Conservation (phyloP, 192 early-diverging fungal genomes). For the Rhizophagus clarus region DNA sequence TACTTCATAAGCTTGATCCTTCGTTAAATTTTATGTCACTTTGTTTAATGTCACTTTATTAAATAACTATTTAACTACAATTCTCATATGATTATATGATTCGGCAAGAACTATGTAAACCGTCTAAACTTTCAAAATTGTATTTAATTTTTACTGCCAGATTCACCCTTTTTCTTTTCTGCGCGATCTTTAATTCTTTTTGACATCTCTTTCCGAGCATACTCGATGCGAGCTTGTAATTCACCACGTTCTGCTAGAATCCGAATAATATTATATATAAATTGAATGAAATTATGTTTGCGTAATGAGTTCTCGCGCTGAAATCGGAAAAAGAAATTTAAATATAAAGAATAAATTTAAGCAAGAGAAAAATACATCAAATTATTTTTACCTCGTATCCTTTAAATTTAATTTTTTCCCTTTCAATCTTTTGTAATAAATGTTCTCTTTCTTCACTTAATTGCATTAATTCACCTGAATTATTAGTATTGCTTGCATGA, state of each 20-base stretch:
- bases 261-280: constrained; percentile 64
- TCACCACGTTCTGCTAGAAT: constrained; percentile 21
- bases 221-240: constrained; percentile 8
- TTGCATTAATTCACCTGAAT: constrained; percentile 38
- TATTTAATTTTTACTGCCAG: too few relatives aligned
- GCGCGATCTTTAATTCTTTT: constrained; percentile 5
- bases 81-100: too few relatives aligned
- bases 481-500: constrained; percentile 43
- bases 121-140: too few relatives aligned
- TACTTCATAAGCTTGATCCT: too few relatives aligned
- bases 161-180: not conserved
- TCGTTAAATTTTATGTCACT: too few relatives aligned
- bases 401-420: constrained; percentile 64
- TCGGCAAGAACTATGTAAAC: too few relatives aligned
- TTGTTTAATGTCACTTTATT: too few relatives aligned
- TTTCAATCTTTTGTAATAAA: constrained; percentile 53
- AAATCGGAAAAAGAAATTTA: constrained; percentile 15
- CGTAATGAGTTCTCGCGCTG: constrained; percentile 69
- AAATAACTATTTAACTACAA: too few relatives aligned
- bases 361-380: not conserved
- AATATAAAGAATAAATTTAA: not conserved
- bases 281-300: constrained; percentile 77
- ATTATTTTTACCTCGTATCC: constrained; percentile 50
- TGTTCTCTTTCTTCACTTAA: constrained; percentile 56
- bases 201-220: not conserved